Evolutionary conservation across 192 early-diverging fungal species (phyloP).

Genomic region (Umbelopsis sp.): DNA sequence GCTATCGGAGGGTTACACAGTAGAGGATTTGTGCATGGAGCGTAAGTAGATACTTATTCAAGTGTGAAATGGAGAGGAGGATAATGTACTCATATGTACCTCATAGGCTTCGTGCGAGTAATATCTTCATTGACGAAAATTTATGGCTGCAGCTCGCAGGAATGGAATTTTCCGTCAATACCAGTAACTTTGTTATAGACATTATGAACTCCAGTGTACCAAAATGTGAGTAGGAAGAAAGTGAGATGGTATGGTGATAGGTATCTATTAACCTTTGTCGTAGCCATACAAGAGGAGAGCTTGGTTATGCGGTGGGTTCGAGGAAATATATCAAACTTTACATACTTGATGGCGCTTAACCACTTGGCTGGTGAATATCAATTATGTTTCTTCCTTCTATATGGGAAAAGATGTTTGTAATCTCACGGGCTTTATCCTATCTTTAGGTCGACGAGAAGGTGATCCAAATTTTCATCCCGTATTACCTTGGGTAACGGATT

Average conservation of each 20-base stretch:
- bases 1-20: conserved; percentile 51
- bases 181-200: conserved; percentile 15
- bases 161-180: conserved; percentile 44
- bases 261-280: neutral
- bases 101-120: conserved; percentile 46
- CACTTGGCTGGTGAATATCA: conserved; percentile 69
- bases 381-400: neutral
- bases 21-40: conserved; percentile 60
- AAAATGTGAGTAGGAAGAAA: neutral
- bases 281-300: conserved; percentile 48
- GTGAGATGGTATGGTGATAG: neutral
- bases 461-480: conserved; percentile 72
- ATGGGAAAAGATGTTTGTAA: conserved; percentile 14
- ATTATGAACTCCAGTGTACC: neutral
- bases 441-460: conserved; percentile 55
- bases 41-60: conserved; percentile 24
- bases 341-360: conserved; percentile 92
- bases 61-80: neutral
- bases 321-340: conserved; percentile 89
- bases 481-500: conserved; percentile 72
- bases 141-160: conserved; percentile 59
- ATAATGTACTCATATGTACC: neutral
- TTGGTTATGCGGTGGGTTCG: conserved; percentile 71
- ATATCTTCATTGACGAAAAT: conserved; percentile 61
- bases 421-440: conserved; percentile 4